Evolutionary conservation across 106 monocot genomes (phyloP), one percentile per base, ranked within the genome.

Genomic region (Phalaenopsis equestris): DNA sequence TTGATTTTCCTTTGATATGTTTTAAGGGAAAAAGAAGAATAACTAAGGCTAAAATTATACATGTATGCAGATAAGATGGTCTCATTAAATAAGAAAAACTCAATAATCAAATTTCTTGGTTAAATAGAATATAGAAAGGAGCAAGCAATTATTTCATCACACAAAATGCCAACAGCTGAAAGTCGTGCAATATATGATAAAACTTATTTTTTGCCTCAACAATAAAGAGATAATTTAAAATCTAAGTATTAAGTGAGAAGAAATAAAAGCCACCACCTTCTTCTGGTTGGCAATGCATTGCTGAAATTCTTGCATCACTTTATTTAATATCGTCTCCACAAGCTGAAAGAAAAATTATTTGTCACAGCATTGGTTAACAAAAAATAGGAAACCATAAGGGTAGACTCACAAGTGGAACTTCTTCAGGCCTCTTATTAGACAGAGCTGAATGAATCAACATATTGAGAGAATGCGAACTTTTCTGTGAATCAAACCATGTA

Each of bases 361-460:
- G 39, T 65, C 36, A 49, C 79, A 41, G 41, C 36, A 18, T 11
- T 56, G 55, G 19, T 72, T 17, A 52, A 74, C 41, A 77, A 14
- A 67, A 45, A 75, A 75, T 56, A 75, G 49, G 1, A 47, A 39
- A 84, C 21, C 19, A 30, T 8, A 52, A 42, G 18, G 70, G 21
- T 48, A 68, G 5, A 11, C 86, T 86, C 72, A 99, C 99, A n/a
- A 47, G 42, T 79, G 95, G 99, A 80, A 91, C 79, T 87, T 99
- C 99, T 83, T 99, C 99, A 42, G 91, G 88, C 86, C 89, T 95
- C 82, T 91, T 95, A 46, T 89, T 87, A 11, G 91, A 93, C 12
- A 91, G 80, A 87, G 90, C 83, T 36, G 88, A 86, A 47, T 80
- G 86, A 15, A 99, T 83, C 76, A 99, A 84, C 90, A 86, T 79